Evolutionary conservation across 768 basidiomycete species (phyloP), one percentile per base, ranked within the genome.

Genomic region (Ramaria rubella): DNA sequence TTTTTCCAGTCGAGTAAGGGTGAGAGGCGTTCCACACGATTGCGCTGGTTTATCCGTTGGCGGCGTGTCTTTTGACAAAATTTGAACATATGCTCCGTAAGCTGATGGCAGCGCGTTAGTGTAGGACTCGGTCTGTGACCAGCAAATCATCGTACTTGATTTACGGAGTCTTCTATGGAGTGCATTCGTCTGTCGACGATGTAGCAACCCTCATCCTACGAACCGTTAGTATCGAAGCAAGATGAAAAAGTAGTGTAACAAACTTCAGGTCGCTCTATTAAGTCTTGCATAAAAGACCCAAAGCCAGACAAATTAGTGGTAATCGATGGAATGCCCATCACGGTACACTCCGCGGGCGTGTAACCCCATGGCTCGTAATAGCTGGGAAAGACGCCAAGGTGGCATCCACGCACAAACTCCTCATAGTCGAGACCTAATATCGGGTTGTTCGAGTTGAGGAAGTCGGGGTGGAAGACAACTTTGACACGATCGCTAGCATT

Each of bases 1-100:
- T 92, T 92, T 76, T 99, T 99, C 96, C 96, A 98, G 69, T 99
- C 96, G 58, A 99, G 76, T 56, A 99, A 71, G 15, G 95, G 95
- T 49, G 84, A 87, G 17, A 99, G 77, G 26, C 96, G 83, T 69
- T 99, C 96, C 53, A 97, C 95, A 42, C 96, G 84, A 74, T 98
- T 99, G 30, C 96, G 87, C 74, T 98, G 96, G 72, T 99, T 98
- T 71, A 98, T 98, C 49, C 96, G 82, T 70, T 98, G 96, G 43
- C 96, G 81, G n/a, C 96, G 80, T 4, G 93, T 86, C 77, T 92
- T 93, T 61, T 73, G 75, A 55, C 79, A 78, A 74, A 95, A 94
- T 5, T 71, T 65, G 71, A 84, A 84, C 82, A 94, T 85, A 63
- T 80, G 70, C 42, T 82, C 81, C 5, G 87, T 77, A 44, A 99